Evolutionary conservation across 2,329 filamentous ascomycete species (phyloP), one percentile per base, ranked within the genome.

Genomic region (Sporothrix schenckii): DNA sequence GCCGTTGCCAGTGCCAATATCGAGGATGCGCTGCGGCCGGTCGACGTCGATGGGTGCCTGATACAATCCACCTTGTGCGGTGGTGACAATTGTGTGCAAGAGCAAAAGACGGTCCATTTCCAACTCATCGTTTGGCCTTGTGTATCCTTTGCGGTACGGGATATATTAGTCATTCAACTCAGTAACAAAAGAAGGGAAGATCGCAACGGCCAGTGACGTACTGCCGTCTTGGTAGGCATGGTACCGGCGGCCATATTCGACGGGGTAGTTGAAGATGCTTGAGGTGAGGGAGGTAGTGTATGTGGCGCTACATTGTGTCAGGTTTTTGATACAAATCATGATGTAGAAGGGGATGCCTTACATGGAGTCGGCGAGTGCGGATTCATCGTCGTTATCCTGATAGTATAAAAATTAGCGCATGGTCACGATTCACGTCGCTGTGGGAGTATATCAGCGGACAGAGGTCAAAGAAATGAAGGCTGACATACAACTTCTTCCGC

Each of bases 201-300:
- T 24, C 3, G 11, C 9, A 24, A 13, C 13, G n/a, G 6, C 6
- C 14, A 10, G 19, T 14, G 1, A 70, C 71, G 47, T 69, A 74
- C 77, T 75, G 5, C 79, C 80, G 24, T 77, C 75, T 61, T 78
- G 78, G 72, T 77, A 80, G 2, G 76, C 76, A 66, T 81, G 80
- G 68, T 81, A 81, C 27, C 77, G 77, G 3, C 80, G 76, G 19
- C 80, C 80, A 66, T 80, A 79, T 65, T 80, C 79, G 56, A 76
- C 74, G 30, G 75, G 75, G 5, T 75, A 76, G 52, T 74, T 74
- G 30, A 76, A 61, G 19, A 77, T 75, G 47, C 76, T 78, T 10
- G 77, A 77, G 10, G 76, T 67, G 3, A 78, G 70, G 2, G 77
- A 78, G 13, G 76, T 75, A 1, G 76, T 77, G 14, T 76, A 77